phyloP scores from a whole-genome alignment of 495 filamentous ascomycete genomes.

The Mytilinidion resinicola region DNA sequence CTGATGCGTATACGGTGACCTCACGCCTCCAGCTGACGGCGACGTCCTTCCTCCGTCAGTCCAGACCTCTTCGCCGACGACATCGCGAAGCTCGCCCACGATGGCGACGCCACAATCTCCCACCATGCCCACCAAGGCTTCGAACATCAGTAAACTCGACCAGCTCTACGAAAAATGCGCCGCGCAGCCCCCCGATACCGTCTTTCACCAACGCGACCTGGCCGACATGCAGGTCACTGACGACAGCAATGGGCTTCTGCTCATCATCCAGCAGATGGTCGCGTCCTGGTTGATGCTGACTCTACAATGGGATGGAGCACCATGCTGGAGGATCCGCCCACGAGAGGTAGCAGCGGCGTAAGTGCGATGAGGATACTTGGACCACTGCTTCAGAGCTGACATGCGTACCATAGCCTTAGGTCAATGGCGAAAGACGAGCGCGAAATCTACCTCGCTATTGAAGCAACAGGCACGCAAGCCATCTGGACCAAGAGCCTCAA shows the following conservation, averaged over 20 bases:
- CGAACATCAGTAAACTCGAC: background rate
- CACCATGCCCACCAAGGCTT: background rate
- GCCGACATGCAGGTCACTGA: slow-evolving; percentile 25
- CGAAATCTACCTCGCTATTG: slow-evolving; percentile 78
- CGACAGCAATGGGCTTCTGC: slow-evolving; percentile 11
- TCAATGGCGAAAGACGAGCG: slow-evolving; percentile 54
- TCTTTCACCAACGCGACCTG: slow-evolving; percentile 32
- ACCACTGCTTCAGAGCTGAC: background rate
- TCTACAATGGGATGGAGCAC: slow-evolving; percentile 20
- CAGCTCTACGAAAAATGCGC: slow-evolving; percentile 27
- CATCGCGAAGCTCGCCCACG: too few species aligned
- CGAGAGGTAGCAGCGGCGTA: slow-evolving; percentile 27
- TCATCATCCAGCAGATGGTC: slow-evolving; percentile 14
- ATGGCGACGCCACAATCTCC: background rate
- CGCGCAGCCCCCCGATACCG: slow-evolving; percentile 11
- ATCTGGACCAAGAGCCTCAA: slow-evolving; percentile 83
- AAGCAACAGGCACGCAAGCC: slow-evolving; percentile 70
- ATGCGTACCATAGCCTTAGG: slow-evolving; percentile 16
- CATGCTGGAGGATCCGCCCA: slow-evolving; percentile 23
- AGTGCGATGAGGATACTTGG: too few species aligned
- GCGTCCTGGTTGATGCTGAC: slow-evolving; percentile 21
- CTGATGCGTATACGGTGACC: too few species aligned
- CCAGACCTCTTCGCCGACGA: too few species aligned
- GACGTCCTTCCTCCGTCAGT: too few species aligned
- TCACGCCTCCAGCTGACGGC: too few species aligned